Percentiles rank a stretch among this genome's conserved stretches.
phyloP scores from a whole-genome alignment of 306 rosid genomes.

The Mimosa bimucronata region DNA sequence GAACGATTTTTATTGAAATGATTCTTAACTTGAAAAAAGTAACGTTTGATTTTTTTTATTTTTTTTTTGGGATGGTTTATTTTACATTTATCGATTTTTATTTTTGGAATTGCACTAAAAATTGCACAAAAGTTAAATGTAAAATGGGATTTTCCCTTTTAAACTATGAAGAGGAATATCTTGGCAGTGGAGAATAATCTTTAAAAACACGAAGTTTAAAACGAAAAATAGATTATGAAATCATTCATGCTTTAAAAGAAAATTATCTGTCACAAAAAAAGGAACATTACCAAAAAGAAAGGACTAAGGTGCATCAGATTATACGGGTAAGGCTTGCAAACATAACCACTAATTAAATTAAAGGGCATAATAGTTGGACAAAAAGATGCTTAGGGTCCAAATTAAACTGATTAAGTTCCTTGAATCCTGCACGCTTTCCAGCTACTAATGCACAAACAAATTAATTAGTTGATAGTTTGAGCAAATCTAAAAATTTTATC shows the following conservation, averaged over 20 bases:
- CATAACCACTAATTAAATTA: neutral
- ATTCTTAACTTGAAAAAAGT: no score
- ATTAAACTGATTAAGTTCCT: neutral
- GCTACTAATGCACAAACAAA: neutral
- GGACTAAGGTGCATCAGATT: neutral
- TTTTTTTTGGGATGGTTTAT: no score
- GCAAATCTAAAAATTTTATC: neutral
- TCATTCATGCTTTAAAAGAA: no score
- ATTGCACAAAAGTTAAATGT: neutral
- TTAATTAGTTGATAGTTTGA: neutral
- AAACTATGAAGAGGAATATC: neutral
- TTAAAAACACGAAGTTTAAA: neutral
- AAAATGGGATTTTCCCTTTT: neutral
- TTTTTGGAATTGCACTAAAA: no score
- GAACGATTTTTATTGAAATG: no score
- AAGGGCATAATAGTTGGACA: neutral
- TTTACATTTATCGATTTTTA: no score
- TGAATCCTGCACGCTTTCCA: neutral
- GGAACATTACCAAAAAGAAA: no score
- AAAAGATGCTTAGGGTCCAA: neutral
- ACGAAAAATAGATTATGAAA: neutral
- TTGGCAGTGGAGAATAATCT: neutral
- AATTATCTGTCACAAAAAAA: neutral
- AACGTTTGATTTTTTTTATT: no score
- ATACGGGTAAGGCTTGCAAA: neutral